Evolutionary conservation across 2,329 filamentous ascomycete genomes (phyloP).

Genomic region (Pestalotiopsis sp.): DNA sequence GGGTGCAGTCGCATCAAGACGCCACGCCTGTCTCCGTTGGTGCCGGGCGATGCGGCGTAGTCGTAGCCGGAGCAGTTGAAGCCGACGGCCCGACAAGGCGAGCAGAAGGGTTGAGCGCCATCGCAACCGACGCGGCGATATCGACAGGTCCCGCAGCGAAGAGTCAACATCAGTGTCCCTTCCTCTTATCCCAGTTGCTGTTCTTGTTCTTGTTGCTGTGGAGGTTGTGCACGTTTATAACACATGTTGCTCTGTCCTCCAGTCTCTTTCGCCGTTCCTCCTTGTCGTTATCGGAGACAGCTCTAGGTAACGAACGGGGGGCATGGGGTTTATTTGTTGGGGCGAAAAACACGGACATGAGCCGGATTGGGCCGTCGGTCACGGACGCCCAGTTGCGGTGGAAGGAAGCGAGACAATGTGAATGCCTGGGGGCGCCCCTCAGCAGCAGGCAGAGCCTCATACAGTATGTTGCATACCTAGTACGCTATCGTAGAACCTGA

Average conservation of each 20-base stretch:
- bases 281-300: not conserved
- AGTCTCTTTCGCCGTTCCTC: not conserved
- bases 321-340: not conserved
- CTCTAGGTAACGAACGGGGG: not conserved
- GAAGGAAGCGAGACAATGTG: not conserved
- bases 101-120: slow-evolving; percentile 9
- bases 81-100: slow-evolving; percentile 6
- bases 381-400: slow-evolving; percentile 1
- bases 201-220: not conserved
- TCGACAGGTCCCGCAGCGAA: slow-evolving; percentile 9
- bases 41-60: not conserved
- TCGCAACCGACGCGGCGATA: slow-evolving; percentile 12
- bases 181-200: not conserved
- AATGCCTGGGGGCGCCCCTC: slow-evolving; percentile 1
- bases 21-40: slow-evolving; percentile 1
- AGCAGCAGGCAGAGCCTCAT: slow-evolving; percentile 6
- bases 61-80: slow-evolving; percentile 12
- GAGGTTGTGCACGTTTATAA: not conserved
- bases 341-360: not conserved
- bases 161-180: slow-evolving; percentile 4
- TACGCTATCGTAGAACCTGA: not conserved
- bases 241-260: not conserved
- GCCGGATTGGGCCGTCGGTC: not conserved
- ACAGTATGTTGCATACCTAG: no score
- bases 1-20: slow-evolving; percentile 12